Base-by-base conservation (phyloP, 768 basidiomycete species). In the Serendipita sp. region DNA sequence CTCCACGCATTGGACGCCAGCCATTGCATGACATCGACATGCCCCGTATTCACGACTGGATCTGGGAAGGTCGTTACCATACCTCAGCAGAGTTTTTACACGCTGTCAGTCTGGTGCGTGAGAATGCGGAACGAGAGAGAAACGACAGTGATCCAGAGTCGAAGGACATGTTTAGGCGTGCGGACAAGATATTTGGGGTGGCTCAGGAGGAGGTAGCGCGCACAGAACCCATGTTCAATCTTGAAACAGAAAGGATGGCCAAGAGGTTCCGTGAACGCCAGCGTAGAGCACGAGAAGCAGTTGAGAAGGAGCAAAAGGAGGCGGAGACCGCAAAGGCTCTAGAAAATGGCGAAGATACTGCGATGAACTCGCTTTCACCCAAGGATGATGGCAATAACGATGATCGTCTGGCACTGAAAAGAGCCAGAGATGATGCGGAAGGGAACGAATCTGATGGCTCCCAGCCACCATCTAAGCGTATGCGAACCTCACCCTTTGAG, bases 201-300 rank as follows among this genome's bases (percentile, higher is more conserved):
- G 80, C 89, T 1, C 80, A 96, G 71, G 86, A 94, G 68, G 86
- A 60, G 2, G 56, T 60, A 23, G 56, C 28, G 28, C 18, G 56
- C 10, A 60, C 56, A 60, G 56, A 60, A 38, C 56, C 56, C 34
- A 60, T 82, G 63, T 87, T 96, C 72, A 77, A 78, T 62, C 65
- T 84, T 34, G 95, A 97, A 72, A 97, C 94, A 72, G 85, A 88
- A 72, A 79, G 89, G 68, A 93, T 94, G 89, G 88, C 90, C 13
- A 71, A 68, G 36, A 66, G 78, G 28, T 60, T 60, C 56, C 18
- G 56, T 8, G 79, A 74, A 44, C 78, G 85, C 63, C 89, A 94
- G 71, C 76, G 83, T 66, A 81, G 84, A 74, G 66, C 81, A 81
- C 7, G 85, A 83, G 66, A 54, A 48, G 60, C 65, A 65, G 68